A percentile compares a stretch with the other conserved stretches of the same genome.
These are phyloP conservation scores for Monosporozyma yasuniensis DNA, from an alignment of 805 yeast species.

Conservation along the genomic window DNA sequence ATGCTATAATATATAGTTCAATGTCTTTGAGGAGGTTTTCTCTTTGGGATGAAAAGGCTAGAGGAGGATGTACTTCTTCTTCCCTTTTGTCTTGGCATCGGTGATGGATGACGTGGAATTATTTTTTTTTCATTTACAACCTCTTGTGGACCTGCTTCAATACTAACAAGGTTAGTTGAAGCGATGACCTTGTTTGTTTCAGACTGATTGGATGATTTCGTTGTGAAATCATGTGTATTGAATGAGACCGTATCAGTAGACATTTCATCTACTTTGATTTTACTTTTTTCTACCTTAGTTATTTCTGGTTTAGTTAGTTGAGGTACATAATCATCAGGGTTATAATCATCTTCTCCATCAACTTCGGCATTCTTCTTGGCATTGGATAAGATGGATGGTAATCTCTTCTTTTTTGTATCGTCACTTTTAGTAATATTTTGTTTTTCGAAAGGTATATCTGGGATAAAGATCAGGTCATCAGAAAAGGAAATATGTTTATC, in stretches of 20 bases:
- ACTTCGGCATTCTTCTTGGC: background rate
- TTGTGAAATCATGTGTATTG: background rate
- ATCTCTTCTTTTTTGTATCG: background rate
- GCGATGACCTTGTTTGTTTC: background rate
- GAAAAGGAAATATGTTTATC: slow-evolving; percentile 18
- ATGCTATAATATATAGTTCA: background rate
- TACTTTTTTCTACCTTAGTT: background rate
- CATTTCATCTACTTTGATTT: background rate
- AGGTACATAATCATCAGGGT: slow-evolving; percentile 10
- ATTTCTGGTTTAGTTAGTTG: slow-evolving; percentile 4
- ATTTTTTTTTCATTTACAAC: background rate
- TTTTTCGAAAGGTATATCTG: background rate
- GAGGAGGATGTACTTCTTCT: slow-evolving; percentile 6
- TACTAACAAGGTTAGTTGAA: background rate
- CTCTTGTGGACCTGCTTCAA: background rate
- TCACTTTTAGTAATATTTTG: background rate
- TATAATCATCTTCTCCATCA: background rate
- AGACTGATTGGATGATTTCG: background rate
- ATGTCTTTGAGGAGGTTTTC: slow-evolving; percentile 10
- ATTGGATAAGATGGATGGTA: slow-evolving; percentile 1
- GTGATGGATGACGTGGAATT: background rate
- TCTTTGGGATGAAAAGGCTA: slow-evolving; percentile 22
- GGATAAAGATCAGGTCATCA: slow-evolving; percentile 14
- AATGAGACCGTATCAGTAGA: background rate
- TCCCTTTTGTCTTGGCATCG: background rate